These are phyloP conservation scores for Verticillium nubilum DNA, from an alignment of 2,329 filamentous ascomycete species.

Conservation along the genomic window DNA sequence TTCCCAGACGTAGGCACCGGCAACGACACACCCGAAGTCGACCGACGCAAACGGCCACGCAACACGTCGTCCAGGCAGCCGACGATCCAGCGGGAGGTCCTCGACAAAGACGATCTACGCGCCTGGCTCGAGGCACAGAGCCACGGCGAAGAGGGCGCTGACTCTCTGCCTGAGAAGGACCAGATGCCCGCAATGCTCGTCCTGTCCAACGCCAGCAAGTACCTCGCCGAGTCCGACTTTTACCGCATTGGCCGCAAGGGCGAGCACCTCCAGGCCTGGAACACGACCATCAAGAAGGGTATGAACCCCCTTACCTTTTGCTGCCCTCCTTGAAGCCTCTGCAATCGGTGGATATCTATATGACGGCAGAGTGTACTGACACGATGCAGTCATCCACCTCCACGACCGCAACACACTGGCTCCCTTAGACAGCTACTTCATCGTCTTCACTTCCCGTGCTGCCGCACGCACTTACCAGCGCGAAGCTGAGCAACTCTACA, in stretches of 20 bases:
- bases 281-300: constrained; percentile 55
- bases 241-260: constrained; percentile 58
- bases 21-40: neutral
- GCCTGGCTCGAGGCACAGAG: constrained; percentile 8
- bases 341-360: too few relatives aligned
- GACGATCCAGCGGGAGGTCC: neutral
- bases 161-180: neutral
- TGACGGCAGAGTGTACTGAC: too few relatives aligned
- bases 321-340: too few relatives aligned
- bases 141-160: constrained; percentile 1
- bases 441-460: constrained; percentile 58
- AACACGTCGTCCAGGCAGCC: neutral
- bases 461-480: constrained; percentile 57
- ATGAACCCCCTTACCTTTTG: too few relatives aligned
- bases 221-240: constrained; percentile 65
- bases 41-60: neutral
- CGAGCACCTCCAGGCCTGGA: constrained; percentile 63
- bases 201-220: constrained; percentile 51
- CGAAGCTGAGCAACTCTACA: constrained; percentile 32
- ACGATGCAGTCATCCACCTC: constrained; percentile 50
- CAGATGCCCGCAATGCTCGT: constrained; percentile 38
- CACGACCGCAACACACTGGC: constrained; percentile 59
- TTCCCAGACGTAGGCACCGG: neutral
- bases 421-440: constrained; percentile 59
- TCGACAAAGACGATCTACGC: constrained; percentile 8